These are phyloP conservation scores for Petasospora rhodanensis DNA, from an alignment of 1,139 yeast species.

Conservation along the genomic window DNA sequence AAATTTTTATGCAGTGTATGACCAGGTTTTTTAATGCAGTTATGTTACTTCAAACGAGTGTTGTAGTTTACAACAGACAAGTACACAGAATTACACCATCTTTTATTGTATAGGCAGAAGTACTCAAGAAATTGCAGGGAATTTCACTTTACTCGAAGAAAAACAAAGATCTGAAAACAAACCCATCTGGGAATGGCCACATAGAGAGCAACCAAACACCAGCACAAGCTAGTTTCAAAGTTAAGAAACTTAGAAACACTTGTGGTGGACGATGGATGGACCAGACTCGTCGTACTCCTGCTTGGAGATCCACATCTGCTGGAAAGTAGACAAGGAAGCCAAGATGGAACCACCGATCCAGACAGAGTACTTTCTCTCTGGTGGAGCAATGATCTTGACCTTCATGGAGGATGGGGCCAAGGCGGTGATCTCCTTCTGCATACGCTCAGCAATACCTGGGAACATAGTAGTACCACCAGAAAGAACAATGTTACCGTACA, in stretches of 20 bases:
- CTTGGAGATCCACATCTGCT: constrained; percentile 99
- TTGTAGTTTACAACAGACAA: no score
- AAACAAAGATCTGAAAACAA: no score
- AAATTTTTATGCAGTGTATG: no score
- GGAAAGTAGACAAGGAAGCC: constrained; percentile 98
- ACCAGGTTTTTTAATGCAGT: no score
- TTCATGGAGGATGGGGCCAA: constrained; percentile 99
- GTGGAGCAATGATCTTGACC: constrained; percentile 99
- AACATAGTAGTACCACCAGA: constrained; percentile 99
- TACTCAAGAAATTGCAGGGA: no score
- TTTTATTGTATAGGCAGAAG: no score
- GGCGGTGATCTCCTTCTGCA: constrained; percentile 99
- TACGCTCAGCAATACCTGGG: constrained; percentile 99
- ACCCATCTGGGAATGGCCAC: no score
- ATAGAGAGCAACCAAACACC: no score
- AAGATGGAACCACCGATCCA: constrained; percentile 99
- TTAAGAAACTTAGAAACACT: constrained; percentile 83
- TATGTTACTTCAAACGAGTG: no score
- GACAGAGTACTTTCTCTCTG: constrained; percentile 99
- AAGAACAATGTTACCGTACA: constrained; percentile 98
- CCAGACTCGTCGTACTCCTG: constrained; percentile 99
- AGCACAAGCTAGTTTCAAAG: no score
- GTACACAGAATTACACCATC: no score
- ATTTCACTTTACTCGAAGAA: no score
- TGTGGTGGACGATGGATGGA: constrained; percentile 99